Base-by-base conservation (phyloP, 352 stramenopile species). In the Aphanomyces euteiches region DNA sequence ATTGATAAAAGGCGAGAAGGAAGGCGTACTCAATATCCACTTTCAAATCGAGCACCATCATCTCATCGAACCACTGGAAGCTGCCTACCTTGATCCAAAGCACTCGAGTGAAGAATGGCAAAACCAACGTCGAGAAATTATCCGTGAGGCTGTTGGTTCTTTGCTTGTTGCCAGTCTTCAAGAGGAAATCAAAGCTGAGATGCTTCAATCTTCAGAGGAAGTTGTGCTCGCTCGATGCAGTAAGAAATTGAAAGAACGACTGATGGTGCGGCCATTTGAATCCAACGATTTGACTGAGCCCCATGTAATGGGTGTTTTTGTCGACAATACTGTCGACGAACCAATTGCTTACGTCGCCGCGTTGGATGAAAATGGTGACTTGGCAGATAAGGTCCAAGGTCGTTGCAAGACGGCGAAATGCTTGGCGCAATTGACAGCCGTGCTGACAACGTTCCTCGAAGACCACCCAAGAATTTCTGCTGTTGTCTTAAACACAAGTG, bases 401-500 rank as follows among this genome's bases (percentile, higher is more conserved):
- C 90, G 90, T 70, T 93, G 85, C 75, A 74, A 94, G 13, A 90
- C 86, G 37, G 82, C 87, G 66, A 91, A 78, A 3, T 70, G 64
- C 64, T 36, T 70, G 8, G 64, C 36, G n/a, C 13, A 8, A 15
- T 50, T 70, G 4, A 41, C 53, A 43, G 40, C n/a, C 4, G 19
- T 54, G 5, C 68, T 96, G 38, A 84, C 89, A 56, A 88, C 90
- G 38, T 96, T 96, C 56, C 69, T 96, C 19, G 83, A 88, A 56
- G 88, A 96, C 39, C 84, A 96, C 73, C 80, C 82, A 7, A 77
- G 80, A 72, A 93, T 85, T 8, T 80, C 93, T 66, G 88, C 92
- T 0, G 86, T 96, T 38, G 88, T 94, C 19, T 90, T 96, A 72
- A 96, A 96, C 76, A 84, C 93, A 17, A 93, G 85, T n/a, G 88